phyloP scores from a whole-genome alignment of 2,329 filamentous ascomycete species.

The Parasarocladium wereldwijsianum region DNA sequence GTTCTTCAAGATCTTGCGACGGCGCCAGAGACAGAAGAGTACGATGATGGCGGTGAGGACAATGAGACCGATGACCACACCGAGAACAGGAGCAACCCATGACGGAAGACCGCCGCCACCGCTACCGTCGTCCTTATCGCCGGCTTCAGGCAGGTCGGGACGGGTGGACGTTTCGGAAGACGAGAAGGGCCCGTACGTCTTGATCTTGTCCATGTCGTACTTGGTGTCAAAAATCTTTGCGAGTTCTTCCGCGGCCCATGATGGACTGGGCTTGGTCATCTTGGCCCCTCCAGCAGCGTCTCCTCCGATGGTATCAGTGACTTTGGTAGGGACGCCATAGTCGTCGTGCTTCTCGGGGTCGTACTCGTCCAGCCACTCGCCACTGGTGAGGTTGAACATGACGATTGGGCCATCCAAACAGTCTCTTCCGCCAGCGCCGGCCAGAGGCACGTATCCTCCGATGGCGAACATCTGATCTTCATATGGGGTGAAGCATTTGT shows the following conservation, averaged over 20 bases:
- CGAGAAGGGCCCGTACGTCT: conserved; percentile 45
- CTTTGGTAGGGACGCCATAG: conserved; percentile 55
- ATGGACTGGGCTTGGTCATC: conserved; percentile 44
- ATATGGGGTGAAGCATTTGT: conserved; percentile 62
- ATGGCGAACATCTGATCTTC: conserved; percentile 69
- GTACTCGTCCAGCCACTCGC: conserved; percentile 57
- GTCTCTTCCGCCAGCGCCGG: conserved; percentile 10
- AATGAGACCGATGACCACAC: conserved; percentile 44
- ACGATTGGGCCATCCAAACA: conserved; percentile 43
- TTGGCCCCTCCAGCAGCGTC: conserved; percentile 53
- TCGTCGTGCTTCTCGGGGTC: conserved; percentile 44
- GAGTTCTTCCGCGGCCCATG: conserved; percentile 36
- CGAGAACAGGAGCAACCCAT: conserved; percentile 47
- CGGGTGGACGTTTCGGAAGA: conserved; percentile 13
- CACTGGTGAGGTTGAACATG: conserved; percentile 59
- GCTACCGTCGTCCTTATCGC: conserved; percentile 9
- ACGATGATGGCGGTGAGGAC: conserved; percentile 36
- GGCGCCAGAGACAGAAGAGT: conserved; percentile 36
- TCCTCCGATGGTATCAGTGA: conserved; percentile 55
- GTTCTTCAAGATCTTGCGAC: conserved; percentile 26
- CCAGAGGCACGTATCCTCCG: conserved; percentile 42
- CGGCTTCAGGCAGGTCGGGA: conserved; percentile 10
- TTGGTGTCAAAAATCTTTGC: conserved; percentile 34
- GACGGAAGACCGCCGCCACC: conserved; percentile 28
- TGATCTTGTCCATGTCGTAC: conserved; percentile 43